phyloP scores from a whole-genome alignment of 2,329 filamentous ascomycete species.

The Diaporthe ampelina region DNA sequence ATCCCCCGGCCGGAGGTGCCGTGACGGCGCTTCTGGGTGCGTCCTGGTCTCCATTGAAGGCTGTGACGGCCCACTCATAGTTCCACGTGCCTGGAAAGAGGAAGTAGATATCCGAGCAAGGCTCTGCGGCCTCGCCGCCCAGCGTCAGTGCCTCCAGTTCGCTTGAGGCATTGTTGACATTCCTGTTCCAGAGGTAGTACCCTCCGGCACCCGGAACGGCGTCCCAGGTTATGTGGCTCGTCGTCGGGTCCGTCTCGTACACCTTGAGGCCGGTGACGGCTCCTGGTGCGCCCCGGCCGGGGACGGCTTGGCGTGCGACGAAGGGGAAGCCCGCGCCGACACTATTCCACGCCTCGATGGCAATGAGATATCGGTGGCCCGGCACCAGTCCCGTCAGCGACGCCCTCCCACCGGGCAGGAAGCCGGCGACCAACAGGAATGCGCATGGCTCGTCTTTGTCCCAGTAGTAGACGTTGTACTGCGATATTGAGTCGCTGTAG shows the following conservation, averaged over 20 bases:
- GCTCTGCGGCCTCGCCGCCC: neutral
- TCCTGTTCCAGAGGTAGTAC: constrained; percentile 8
- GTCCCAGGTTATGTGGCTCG: neutral
- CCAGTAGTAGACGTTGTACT: constrained; percentile 11
- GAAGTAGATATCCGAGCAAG: constrained; percentile 32
- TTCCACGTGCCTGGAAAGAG: constrained; percentile 43
- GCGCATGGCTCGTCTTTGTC: constrained; percentile 1
- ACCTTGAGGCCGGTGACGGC: neutral
- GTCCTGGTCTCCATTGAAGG: constrained; percentile 44
- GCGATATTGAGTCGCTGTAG: neutral
- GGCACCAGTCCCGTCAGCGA: neutral
- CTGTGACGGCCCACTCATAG: constrained; percentile 44
- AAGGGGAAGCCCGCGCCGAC: constrained; percentile 2
- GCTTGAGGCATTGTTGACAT: neutral
- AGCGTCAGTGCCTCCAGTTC: neutral
- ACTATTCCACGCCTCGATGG: constrained; percentile 15
- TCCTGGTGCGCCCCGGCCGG: neutral
- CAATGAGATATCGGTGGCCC: constrained; percentile 11
- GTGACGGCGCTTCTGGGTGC: constrained; percentile 10
- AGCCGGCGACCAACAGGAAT: constrained; percentile 3
- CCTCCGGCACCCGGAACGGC: neutral
- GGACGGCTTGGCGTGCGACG: neutral
- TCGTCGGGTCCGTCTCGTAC: neutral
- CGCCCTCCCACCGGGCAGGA: neutral
- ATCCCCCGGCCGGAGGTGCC: neutral